Conservation (phyloP, 169 alveolate species). For the Plasmodium adleri region DNA sequence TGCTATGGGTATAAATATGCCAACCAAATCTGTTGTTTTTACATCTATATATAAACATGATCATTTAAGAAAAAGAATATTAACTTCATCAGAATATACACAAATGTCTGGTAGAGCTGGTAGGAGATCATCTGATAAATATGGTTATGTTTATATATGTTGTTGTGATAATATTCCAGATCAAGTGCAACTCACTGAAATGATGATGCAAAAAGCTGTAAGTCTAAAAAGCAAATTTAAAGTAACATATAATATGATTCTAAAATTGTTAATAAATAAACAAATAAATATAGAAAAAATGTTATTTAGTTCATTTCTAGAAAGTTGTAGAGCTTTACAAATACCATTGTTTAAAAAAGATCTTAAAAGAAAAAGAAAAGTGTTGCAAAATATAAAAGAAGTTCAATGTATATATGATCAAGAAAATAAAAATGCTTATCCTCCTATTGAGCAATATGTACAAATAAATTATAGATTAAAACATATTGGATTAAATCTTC, state of each 20-base stretch:
- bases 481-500: constrained; percentile 65
- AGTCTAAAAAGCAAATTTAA: constrained; percentile 93
- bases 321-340: constrained; percentile 86
- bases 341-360: constrained; percentile 83
- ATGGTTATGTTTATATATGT: constrained; percentile 95
- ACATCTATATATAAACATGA: constrained; percentile 94
- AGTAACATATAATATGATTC: constrained; percentile 92
- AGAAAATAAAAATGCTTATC: constrained; percentile 8
- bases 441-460: constrained; percentile 74
- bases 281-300: constrained; percentile 88
- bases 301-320: constrained; percentile 91
- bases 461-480: constrained; percentile 68
- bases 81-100: constrained; percentile 97
- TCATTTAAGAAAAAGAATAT: constrained; percentile 90
- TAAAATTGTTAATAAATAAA: constrained; percentile 88
- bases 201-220: constrained; percentile 89
- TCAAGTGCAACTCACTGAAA: constrained; percentile 87
- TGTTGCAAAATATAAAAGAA: constrained; percentile 68
- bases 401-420: constrained; percentile 71
- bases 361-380: constrained; percentile 75
- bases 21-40: constrained; percentile 98
- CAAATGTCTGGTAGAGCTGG: constrained; percentile 99
- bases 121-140: constrained; percentile 97
- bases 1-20: constrained; percentile 99
- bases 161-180: constrained; percentile 92